Evolutionary conservation across 2,329 filamentous ascomycete species (phyloP), one percentile per base, ranked within the genome.

Genomic region (Orbilia quercus): DNA sequence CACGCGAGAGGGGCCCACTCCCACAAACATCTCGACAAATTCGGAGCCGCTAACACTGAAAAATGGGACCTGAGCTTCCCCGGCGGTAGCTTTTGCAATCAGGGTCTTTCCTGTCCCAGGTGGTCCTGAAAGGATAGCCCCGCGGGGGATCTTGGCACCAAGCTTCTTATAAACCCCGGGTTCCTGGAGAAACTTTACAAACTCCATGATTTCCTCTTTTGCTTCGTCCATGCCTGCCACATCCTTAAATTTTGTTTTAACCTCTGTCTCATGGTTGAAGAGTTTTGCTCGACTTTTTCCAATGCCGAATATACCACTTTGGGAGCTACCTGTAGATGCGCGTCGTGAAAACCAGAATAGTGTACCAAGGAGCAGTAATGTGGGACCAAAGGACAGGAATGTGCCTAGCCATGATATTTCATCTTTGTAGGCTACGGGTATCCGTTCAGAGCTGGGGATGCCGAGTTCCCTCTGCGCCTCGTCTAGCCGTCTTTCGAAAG

Each of bases 21-120:
- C 95, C 57, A 99, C 95, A 80, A 99, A 99, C 94, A 99, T 99
- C 83, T 99, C 95, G 31, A 99, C 94, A 80, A 99, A 99, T 81
- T 99, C 95, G 53, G 95, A 99, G 80, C 95, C 95, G 81, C 92
- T 97, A 78, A 99, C 95, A 79, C 91, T 96, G 86, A 93, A 99
- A 85, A 99, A 99, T 0, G 95, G 95, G 31, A 99, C 95, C 45
- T 91, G 90, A 23, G 95, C 97, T 83, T 99, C 95, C 80, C 95
- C 95, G 55, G 95, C 95, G 7, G 95, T 99, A 12, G 95, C 95
- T 84, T 99, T 99, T 75, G 95, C 95, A 48, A 99, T 87, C 74
- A 99, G 84, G 1, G 95, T 99, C 84, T 99, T 99, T 88, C 95
- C 95, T 51, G 95, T 99, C 85, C 95, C 95, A 1, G 95, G 95